These are phyloP conservation scores for Candida coquimbonensis DNA, from an alignment of 805 yeast genomes.

Conservation along the genomic window DNA sequence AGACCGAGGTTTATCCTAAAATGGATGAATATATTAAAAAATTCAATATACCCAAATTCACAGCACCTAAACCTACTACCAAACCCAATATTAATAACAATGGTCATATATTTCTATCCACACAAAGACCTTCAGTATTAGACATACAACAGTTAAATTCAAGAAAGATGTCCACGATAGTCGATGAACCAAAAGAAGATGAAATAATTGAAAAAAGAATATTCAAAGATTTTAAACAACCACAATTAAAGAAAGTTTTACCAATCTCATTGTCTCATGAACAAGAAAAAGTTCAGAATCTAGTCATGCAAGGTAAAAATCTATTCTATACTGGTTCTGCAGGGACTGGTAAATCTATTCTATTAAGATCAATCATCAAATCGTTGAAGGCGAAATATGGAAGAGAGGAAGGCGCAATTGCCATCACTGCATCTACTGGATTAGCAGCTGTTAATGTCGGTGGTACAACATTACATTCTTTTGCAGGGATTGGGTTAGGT, in stretches of 20 bases:
- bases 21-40: neutral
- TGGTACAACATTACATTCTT: conserved; percentile 71
- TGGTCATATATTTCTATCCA: conserved; percentile 21
- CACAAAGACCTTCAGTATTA: conserved; percentile 22
- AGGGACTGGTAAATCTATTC: conserved; percentile 94
- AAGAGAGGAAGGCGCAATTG: conserved; percentile 42
- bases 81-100: neutral
- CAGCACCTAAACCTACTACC: too few relatives aligned
- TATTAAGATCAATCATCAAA: conserved; percentile 60
- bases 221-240: neutral
- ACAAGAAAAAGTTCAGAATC: conserved; percentile 56
- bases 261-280: conserved; percentile 43
- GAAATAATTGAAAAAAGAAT: neutral
- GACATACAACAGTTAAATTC: neutral
- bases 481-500: conserved; percentile 73
- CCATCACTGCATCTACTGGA: conserved; percentile 82
- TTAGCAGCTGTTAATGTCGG: conserved; percentile 78
- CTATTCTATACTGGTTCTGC: conserved; percentile 96
- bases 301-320: conserved; percentile 58
- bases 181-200: conserved; percentile 1
- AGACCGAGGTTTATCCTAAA: neutral
- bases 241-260: conserved; percentile 9
- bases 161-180: conserved; percentile 3
- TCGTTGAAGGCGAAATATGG: conserved; percentile 40
- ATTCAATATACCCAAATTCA: neutral